Evolutionary conservation across 176 grass and related monocot species (phyloP).

Genomic region (Oryza meridionalis): DNA sequence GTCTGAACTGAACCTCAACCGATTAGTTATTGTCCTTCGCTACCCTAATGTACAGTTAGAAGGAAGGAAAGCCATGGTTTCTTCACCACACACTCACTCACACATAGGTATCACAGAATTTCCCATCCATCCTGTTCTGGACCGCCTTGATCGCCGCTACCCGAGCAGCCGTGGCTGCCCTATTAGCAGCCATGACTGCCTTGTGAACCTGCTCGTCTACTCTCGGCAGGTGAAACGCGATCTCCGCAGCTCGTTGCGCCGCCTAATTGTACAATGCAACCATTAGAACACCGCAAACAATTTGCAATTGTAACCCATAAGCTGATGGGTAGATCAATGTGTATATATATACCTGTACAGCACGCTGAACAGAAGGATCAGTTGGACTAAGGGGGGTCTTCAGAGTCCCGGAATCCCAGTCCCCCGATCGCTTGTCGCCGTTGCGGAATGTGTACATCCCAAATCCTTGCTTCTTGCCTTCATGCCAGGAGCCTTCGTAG

Average conservation of each 20-base stretch:
- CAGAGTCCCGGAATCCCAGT: slow-evolving; percentile 56
- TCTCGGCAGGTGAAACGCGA: slow-evolving; percentile 34
- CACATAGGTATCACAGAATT: slow-evolving; percentile 67
- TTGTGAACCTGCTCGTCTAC: slow-evolving; percentile 64
- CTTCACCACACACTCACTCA: slow-evolving; percentile 37
- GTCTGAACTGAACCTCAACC: slow-evolving; percentile 41
- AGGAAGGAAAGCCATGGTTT: slow-evolving; percentile 39
- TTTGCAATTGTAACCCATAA: neutral
- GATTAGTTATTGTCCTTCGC: slow-evolving; percentile 63
- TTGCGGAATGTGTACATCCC: slow-evolving; percentile 64
- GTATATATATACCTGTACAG: slow-evolving; percentile 51
- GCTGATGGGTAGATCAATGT: neutral
- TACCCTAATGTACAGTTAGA: slow-evolving; percentile 76
- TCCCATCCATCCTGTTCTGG: slow-evolving; percentile 74
- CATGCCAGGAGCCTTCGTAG: slow-evolving; percentile 83
- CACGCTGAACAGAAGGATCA: slow-evolving; percentile 46
- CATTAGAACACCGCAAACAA: slow-evolving; percentile 41
- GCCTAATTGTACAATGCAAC: slow-evolving; percentile 42
- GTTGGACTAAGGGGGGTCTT: slow-evolving; percentile 38
- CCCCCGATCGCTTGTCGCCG: slow-evolving; percentile 53
- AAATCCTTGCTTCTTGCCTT: slow-evolving; percentile 72
- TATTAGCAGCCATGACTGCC: slow-evolving; percentile 53
- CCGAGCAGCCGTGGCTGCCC: slow-evolving; percentile 55
- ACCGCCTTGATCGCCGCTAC: slow-evolving; percentile 69
- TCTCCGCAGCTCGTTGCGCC: slow-evolving; percentile 49